Base-by-base conservation (phyloP, 2,329 filamentous ascomycete genomes). In the Dichotomopilus funicola region DNA sequence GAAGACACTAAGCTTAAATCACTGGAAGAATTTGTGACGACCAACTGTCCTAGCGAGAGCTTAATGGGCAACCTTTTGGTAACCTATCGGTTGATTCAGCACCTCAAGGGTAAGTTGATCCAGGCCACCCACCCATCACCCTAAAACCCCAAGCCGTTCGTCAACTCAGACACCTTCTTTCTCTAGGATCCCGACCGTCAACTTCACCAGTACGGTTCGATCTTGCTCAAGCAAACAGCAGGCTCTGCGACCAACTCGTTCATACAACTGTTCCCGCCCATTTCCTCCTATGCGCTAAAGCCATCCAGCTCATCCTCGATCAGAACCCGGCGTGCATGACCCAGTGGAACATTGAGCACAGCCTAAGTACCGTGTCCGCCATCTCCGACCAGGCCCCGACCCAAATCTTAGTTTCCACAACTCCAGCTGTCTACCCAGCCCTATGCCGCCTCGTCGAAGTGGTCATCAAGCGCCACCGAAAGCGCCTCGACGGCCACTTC, bases 401-500 rank as follows among this genome's bases (percentile, higher is more conserved):
- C 40, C 62, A 68, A 46, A 27, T 62, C 13, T 51, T 55, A 5
- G 9, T 68, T 44, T 63, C 65, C 42, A 63, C 64, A 12, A 68
- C 70, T 0, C 65, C 71, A 6, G 67, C 71, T 5, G 67, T 73
- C 0, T 83, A 75, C 63, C 64, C 71, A 1, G 70, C 70, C 64
- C 68, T 81, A 12, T 83, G 77, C 69, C 75, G 73, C 52, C 71
- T 86, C 7, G 70, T 82, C 19, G 79, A 82, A 53, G 70, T 74
- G 27, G 70, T 86, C 40, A 78, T 86, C 64, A 78, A 77, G 64
- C 79, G 81, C 48, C 81, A 86, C 66, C 74, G 83, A 4, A 73
- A 82, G 44, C 80, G 83, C 8, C 72, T 86, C 1, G 78, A 84
- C 62, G 82, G 81, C 1, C 82, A 83, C 59, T 81, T 82, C 62